Base-by-base conservation (phyloP, 805 yeast species). In the Metschnikowia arizonensis region DNA sequence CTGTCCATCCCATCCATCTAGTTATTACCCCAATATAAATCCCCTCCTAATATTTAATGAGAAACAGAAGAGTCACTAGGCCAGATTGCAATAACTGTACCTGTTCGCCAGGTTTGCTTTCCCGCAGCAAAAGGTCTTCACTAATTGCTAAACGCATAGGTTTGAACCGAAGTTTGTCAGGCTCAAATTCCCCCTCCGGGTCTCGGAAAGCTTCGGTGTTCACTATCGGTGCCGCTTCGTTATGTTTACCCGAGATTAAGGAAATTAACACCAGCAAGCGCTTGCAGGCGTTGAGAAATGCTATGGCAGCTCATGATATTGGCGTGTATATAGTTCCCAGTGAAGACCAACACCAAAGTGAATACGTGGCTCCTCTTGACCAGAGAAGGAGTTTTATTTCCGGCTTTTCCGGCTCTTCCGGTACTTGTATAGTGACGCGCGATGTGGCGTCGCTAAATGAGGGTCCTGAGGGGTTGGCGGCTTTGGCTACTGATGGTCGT, bases 341-440 rank as follows among this genome's bases (percentile, higher is more conserved):
- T 33, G 97, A 88, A 61, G 99, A 91, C 61, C 96, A 87, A 56
- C 99, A 91, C 63, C 91, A 85, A 63, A 81, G 90, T 23, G 99
- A 91, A 66, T 90, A 90, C 57, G 91, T 91, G 6, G 77, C 93
- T 0, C 68, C 76, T 1, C 79, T 83, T 11, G 98, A 91, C 62
- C 87, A 84, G 60, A 78, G 97, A 55, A 74, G 97, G 46, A 84
- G 79, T 44, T 91, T 76, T 56, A 84, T 91, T 23, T 77, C 90
- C 5, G 97, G 89, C 0, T 91, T 91, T 66, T 84, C 91, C 10
- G 99, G 98, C 0, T 82, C 91, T 40, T 95, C 97, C 2, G 99
- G 98, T 19, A 70, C 88, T 18, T 97, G 96, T 1, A 76, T 93
- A n/a, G 75, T 91, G 15, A 82, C 96, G 25, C 63, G 82, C 49